Conservation (phyloP, 108 stramenopile species). For the Phaeodactylum tricornutum region DNA sequence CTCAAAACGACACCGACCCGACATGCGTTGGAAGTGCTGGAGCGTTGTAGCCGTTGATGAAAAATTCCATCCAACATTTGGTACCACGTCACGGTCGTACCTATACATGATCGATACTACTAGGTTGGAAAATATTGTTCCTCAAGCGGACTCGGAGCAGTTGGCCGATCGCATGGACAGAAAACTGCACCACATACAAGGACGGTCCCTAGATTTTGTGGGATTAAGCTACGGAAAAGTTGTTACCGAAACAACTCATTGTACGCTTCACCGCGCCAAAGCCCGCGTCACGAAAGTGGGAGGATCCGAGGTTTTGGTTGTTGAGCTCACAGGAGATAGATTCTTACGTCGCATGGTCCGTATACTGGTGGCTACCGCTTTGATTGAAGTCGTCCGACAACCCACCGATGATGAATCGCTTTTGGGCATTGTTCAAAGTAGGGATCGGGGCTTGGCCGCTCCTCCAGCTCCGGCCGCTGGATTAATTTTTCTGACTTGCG, state of each 20-base stretch:
- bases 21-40: constrained; percentile 1
- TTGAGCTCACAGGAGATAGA: constrained; percentile 63
- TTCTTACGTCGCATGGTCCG: constrained; percentile 77
- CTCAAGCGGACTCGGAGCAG: neutral
- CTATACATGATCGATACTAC: constrained; percentile 51
- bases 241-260: constrained; percentile 50
- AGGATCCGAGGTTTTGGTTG: constrained; percentile 30
- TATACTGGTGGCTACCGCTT: constrained; percentile 45
- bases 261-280: constrained; percentile 40
- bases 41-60: constrained; percentile 4
- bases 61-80: constrained; percentile 67
- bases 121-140: neutral
- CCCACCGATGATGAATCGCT: constrained; percentile 15
- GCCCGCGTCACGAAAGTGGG: constrained; percentile 23
- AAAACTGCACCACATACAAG: constrained; percentile 37
- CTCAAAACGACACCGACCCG: neutral
- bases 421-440: constrained; percentile 21
- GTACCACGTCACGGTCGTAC: constrained; percentile 56
- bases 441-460: constrained; percentile 28
- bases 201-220: constrained; percentile 42
- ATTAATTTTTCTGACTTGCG: constrained; percentile 37
- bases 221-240: constrained; percentile 62
- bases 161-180: constrained; percentile 15
- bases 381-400: constrained; percentile 19
- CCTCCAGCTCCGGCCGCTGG: constrained; percentile 54